A percentile compares a stretch with the other conserved stretches of the same genome.
phyloP scores from a whole-genome alignment of 78 protist genomes.

The Salpingoeca rosetta region DNA sequence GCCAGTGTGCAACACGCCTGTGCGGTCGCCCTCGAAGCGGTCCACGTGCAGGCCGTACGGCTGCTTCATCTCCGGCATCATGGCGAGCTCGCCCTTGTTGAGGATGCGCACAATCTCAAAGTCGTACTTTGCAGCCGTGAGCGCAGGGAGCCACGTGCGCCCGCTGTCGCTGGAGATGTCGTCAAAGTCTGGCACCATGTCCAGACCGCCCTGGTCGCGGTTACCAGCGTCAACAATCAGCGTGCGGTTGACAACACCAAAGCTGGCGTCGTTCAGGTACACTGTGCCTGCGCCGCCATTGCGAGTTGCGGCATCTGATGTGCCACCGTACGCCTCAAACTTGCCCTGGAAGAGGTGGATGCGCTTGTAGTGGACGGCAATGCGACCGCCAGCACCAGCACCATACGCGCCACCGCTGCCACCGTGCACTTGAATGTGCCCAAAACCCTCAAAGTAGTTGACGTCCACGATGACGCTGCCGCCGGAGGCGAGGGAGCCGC shows the following conservation, averaged over 20 bases:
- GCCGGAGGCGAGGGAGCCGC: not conserved
- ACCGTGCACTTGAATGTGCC: not conserved
- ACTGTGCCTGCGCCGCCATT: not conserved
- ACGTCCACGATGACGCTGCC: not conserved
- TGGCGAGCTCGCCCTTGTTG: not conserved
- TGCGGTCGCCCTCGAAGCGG: not conserved
- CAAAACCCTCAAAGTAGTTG: not conserved
- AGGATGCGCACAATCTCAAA: not conserved
- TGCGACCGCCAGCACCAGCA: not conserved
- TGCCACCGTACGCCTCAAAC: not conserved
- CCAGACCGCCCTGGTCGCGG: not conserved
- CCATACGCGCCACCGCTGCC: not conserved
- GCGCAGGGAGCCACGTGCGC: not conserved
- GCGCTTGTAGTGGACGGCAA: not conserved
- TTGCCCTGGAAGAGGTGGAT: not conserved
- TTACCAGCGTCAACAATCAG: not conserved
- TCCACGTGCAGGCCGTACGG: not conserved
- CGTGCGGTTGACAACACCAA: not conserved
- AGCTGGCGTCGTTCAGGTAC: not conserved
- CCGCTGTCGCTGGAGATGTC: not conserved
- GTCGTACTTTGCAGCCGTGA: not conserved
- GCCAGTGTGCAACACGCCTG: not conserved
- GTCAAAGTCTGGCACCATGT: not conserved
- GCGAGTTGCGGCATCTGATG: not conserved
- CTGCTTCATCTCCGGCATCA: not conserved